Base-by-base conservation (phyloP, 129 eudicot genomes). In the Calendula officinalis region DNA sequence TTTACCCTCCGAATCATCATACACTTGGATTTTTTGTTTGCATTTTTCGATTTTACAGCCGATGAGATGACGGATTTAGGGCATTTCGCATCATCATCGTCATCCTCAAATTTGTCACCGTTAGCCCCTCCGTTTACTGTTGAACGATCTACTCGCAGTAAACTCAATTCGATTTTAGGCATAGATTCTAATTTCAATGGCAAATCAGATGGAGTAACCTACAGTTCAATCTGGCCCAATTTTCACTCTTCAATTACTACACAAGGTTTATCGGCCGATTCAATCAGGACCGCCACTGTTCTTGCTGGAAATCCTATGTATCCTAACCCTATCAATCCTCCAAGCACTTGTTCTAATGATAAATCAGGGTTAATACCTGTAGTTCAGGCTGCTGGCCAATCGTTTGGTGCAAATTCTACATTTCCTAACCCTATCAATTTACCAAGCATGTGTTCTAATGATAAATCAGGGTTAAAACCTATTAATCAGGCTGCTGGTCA, bases 41-140 rank as follows among this genome's bases (percentile, higher is more conserved):
- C 10, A 3, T 4, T 6, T 41, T 41, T 6, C 10, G 10, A 6
- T 2, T 41, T 41, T 4, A 41, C 62, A 57, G 62, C 36, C 6
- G 44, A 38, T 13, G 44, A 55, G 39, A 77, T 77, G 90, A 83
- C 71, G 85, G 75, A 84, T 76, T 85, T 80, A 50, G 90, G 94
- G 64, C 72, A 70, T 73, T 63, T 77, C 75, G 49, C 84, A 22
- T 81, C 64, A 6, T 60, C 91, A 6, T 77, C 84, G 3, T 69
- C 83, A 0, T 64, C 82, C 4, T 89, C 97, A 4, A 89, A 78
- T 85, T 65, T 89, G 45, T 92, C 98, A 6, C 85, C 98, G 56
- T 77, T 78, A 76, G 95, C 98, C 71, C 87, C 86, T 0, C 96
- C 96, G 3, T 88, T 85, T 60, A 81, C 84, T 13, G 83, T 92